Percentiles rank a stretch among this genome's conserved stretches.
Evolutionary conservation across 352 stramenopile species (phyloP).

Genomic region (Phytophthora pseudosyringae): DNA sequence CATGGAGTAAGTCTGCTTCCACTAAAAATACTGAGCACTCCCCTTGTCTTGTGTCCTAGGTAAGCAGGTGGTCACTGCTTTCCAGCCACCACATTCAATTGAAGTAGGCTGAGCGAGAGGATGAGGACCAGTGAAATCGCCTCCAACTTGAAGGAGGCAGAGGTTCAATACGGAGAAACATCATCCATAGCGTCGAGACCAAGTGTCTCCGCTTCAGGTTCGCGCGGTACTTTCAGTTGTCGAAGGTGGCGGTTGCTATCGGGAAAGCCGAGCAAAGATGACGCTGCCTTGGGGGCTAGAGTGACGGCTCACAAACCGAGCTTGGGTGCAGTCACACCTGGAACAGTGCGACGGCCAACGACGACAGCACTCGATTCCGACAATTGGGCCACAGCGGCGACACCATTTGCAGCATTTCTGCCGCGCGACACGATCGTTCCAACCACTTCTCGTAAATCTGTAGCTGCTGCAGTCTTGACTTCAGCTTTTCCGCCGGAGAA

Average conservation of each 20-base stretch:
- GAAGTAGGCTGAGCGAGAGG: neutral
- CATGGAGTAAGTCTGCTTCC: neutral
- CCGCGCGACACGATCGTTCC: conserved; percentile 26
- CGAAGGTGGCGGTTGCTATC: conserved; percentile 48
- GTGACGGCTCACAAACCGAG: conserved; percentile 6
- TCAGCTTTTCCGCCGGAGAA: conserved; percentile 21
- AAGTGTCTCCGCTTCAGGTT: conserved; percentile 26
- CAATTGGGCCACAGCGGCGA: conserved; percentile 27
- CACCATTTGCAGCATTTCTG: conserved; percentile 36
- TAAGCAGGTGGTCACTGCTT: too few relatives aligned
- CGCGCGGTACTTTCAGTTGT: conserved; percentile 48
- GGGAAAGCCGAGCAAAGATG: conserved; percentile 27
- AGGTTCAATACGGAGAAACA: conserved; percentile 25
- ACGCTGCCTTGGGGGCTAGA: neutral
- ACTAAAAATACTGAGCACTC: conserved; percentile 27
- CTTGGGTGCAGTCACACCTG: neutral
- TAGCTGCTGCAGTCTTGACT: conserved; percentile 31
- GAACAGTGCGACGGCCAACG: conserved; percentile 24
- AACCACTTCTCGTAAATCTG: conserved; percentile 31
- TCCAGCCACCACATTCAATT: too few relatives aligned
- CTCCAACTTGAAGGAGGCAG: conserved; percentile 24
- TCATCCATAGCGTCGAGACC: conserved; percentile 5
- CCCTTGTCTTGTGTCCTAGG: neutral
- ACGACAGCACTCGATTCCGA: conserved; percentile 24
- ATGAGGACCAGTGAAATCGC: conserved; percentile 15